Conservation (phyloP, 1,284 basidiomycete genomes). For the Naganishia sp. region DNA sequence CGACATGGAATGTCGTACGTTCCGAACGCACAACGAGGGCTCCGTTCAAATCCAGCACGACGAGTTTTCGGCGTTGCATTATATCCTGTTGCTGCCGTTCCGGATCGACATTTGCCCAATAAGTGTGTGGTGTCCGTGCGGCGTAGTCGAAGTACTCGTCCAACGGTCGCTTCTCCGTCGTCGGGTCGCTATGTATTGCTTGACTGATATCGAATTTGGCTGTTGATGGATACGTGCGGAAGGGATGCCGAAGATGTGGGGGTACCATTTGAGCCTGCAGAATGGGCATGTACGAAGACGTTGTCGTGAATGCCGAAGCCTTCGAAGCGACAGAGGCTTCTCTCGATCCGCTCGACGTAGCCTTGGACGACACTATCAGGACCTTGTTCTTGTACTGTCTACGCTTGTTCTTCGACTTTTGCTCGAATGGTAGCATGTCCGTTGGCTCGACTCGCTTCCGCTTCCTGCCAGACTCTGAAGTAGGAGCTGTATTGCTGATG, state of each 20-base stretch:
- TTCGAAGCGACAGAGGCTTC: no score
- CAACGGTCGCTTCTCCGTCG: conserved; percentile 14
- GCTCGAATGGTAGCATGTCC: no score
- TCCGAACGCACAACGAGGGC: conserved; percentile 47
- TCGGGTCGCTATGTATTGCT: conserved; percentile 3
- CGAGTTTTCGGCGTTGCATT: conserved; percentile 40
- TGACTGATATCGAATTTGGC: conserved; percentile 24
- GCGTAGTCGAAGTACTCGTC: conserved; percentile 23
- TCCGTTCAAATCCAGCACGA: conserved; percentile 53
- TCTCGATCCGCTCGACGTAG: no score
- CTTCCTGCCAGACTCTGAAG: no score
- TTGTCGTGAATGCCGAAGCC: not conserved
- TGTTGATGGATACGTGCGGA: conserved; percentile 3
- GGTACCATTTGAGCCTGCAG: conserved; percentile 8
- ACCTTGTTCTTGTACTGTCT: no score
- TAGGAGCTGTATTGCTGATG: no score
- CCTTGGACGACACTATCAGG: no score
- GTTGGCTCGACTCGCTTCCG: no score
- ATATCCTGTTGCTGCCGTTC: not conserved
- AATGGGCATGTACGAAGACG: conserved; percentile 6
- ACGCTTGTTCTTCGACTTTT: no score
- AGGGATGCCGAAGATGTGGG: conserved; percentile 17
- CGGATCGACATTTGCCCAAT: not conserved
- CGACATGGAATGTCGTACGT: conserved; percentile 10
- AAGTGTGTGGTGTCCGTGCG: conserved; percentile 6